Conservation (phyloP, 208 protist genomes). For the Trichomonas vaginalis region DNA sequence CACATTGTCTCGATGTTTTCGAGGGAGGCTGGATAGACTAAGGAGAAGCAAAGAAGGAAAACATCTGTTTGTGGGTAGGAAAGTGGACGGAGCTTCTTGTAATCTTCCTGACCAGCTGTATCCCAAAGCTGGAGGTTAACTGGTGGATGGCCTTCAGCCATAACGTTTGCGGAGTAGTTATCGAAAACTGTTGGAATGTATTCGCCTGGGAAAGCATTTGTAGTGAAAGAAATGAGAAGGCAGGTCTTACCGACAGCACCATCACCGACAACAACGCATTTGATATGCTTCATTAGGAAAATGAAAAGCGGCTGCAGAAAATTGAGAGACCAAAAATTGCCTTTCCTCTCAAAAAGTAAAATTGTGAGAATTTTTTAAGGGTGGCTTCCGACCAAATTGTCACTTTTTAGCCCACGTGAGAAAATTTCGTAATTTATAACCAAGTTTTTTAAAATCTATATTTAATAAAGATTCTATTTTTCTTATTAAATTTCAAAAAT, state of each 20-base stretch:
- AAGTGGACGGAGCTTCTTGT: not conserved
- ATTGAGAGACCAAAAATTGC: not conserved
- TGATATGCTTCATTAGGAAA: not conserved
- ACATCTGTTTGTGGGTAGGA: constrained; percentile 5
- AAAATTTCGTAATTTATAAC: no score
- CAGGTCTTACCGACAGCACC: constrained; percentile 46
- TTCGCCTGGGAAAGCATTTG: constrained; percentile 58
- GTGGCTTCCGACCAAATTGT: no score
- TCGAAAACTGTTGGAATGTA: constrained; percentile 62
- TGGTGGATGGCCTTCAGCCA: constrained; percentile 22
- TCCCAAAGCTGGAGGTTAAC: not conserved
- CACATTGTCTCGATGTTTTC: constrained; percentile 8
- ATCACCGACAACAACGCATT: constrained; percentile 15
- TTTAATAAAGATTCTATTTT: no score
- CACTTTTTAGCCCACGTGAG: no score
- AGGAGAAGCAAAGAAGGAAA: constrained; percentile 14
- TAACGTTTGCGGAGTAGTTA: constrained; percentile 60
- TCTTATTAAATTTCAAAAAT: no score
- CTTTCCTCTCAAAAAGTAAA: not conserved
- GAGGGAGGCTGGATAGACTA: not conserved
- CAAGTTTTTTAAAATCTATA: no score
- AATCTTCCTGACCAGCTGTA: not conserved
- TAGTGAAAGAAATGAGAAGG: constrained; percentile 61
- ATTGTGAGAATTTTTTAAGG: not conserved
- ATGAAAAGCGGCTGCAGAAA: not conserved